Percentiles rank a stretch among this genome's conserved stretches.
Conservation (phyloP, 2,329 filamentous ascomycete species). For the Neonectria hederae region DNA sequence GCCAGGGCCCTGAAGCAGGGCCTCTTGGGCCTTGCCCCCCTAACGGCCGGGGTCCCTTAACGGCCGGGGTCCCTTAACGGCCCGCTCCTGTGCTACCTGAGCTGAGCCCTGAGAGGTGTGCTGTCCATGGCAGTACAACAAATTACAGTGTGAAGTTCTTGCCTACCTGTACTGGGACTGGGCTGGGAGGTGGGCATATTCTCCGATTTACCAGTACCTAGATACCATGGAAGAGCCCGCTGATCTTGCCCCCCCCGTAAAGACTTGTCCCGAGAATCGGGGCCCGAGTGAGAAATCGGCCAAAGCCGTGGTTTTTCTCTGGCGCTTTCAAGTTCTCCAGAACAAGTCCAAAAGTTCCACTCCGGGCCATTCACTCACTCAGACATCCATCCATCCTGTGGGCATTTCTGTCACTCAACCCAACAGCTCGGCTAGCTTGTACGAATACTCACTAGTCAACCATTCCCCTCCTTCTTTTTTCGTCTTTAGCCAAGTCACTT, state of each 20-base stretch:
- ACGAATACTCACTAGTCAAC: background rate
- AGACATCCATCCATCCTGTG: too few relatives aligned
- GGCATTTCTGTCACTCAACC: too few relatives aligned
- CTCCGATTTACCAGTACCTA: background rate
- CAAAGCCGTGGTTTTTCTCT: background rate
- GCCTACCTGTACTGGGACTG: too few relatives aligned
- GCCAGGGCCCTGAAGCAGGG: background rate
- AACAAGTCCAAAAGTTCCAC: too few relatives aligned
- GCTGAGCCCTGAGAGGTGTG: background rate
- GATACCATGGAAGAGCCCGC: background rate
- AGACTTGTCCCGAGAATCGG: slow-evolving; percentile 23
- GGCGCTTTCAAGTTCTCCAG: too few relatives aligned
- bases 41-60: background rate
- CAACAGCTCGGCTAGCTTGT: too few relatives aligned
- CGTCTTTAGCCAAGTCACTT: background rate
- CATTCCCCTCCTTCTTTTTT: background rate
- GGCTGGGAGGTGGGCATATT: background rate
- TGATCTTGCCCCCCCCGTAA: background rate
- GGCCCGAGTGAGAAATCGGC: slow-evolving; percentile 18
- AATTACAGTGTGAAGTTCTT: background rate
- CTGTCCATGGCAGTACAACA: background rate
- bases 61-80: background rate
- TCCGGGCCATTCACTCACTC: too few relatives aligned
- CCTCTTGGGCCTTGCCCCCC: background rate
- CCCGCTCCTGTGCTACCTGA: slow-evolving; percentile 12